These are phyloP conservation scores for Candida taoyuanica DNA, from an alignment of 805 yeast genomes.

Conservation along the genomic window DNA sequence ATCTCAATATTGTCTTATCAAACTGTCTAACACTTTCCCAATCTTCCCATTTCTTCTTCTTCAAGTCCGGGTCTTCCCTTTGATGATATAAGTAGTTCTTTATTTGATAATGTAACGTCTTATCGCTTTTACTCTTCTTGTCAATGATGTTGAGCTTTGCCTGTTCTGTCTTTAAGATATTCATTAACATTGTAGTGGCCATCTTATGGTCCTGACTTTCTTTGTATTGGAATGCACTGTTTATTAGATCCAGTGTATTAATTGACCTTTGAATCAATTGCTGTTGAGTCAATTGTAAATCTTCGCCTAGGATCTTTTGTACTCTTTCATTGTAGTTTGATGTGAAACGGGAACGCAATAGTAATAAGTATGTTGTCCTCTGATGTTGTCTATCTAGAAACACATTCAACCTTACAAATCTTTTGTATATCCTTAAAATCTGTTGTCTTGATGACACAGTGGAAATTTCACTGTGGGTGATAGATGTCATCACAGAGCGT, in stretches of 20 bases:
- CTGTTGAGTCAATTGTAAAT: background rate
- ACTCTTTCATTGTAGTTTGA: slow-evolving; percentile 4
- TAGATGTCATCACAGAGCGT: background rate
- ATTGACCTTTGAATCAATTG: slow-evolving; percentile 6
- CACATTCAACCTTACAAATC: slow-evolving; percentile 3
- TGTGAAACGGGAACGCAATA: slow-evolving; percentile 6
- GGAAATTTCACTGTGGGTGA: background rate
- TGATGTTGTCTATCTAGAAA: slow-evolving; percentile 3
- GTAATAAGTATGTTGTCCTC: background rate
- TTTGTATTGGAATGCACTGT: slow-evolving; percentile 7
- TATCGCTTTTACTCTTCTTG: slow-evolving; percentile 3
- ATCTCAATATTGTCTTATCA: slow-evolving; percentile 13
- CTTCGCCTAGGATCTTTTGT: background rate
- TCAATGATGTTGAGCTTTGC: slow-evolving; percentile 6
- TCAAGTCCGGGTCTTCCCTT: background rate
- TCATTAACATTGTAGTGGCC: slow-evolving; percentile 6
- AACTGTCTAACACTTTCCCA: slow-evolving; percentile 9
- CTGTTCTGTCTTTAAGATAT: slow-evolving; percentile 11
- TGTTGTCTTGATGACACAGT: background rate
- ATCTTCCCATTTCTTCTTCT: slow-evolving; percentile 5
- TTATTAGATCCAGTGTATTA: slow-evolving; percentile 10
- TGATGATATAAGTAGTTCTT: slow-evolving; percentile 6
- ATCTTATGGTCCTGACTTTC: slow-evolving; percentile 4
- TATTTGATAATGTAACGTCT: slow-evolving; percentile 1
- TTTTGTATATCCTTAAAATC: slow-evolving; percentile 1